Evolutionary conservation across 2,329 filamentous ascomycete genomes (phyloP).

Genomic region (Lecanicillium sp.): DNA sequence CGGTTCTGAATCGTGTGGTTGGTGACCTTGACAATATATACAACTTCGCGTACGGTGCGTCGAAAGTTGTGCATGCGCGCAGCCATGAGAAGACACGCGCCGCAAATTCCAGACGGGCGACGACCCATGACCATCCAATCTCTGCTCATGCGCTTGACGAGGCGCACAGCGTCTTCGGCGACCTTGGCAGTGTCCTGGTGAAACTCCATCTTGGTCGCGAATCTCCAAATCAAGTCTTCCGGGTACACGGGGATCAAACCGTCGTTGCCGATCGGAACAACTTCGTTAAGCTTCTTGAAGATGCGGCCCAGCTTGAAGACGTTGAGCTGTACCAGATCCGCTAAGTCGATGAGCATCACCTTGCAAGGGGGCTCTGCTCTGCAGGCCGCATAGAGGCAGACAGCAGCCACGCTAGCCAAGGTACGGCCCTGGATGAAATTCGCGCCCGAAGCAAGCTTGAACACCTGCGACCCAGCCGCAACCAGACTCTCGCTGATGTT

Average conservation of each 20-base stretch:
- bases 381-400: conserved; percentile 84
- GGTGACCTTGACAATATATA: conserved; percentile 97
- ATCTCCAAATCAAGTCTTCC: conserved; percentile 85
- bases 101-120: conserved; percentile 87
- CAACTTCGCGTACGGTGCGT: conserved; percentile 83
- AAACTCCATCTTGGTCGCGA: conserved; percentile 88
- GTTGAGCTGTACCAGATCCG: conserved; percentile 74
- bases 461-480: conserved; percentile 62
- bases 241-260: conserved; percentile 65
- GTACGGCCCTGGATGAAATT: conserved; percentile 84
- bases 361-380: conserved; percentile 71
- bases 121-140: conserved; percentile 98
- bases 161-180: conserved; percentile 76
- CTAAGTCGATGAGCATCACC: conserved; percentile 91
- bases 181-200: conserved; percentile 74
- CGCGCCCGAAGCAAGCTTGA: conserved; percentile 64
- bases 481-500: conserved; percentile 54
- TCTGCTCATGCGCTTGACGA: conserved; percentile 86
- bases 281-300: conserved; percentile 75
- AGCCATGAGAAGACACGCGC: conserved; percentile 87
- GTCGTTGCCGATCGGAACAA: conserved; percentile 61
- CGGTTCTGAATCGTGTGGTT: conserved; percentile 89
- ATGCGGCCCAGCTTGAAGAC: conserved; percentile 87
- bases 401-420: conserved; percentile 78
- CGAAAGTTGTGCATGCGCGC: conserved; percentile 98